A percentile compares a stretch with the other conserved stretches of the same genome.
Evolutionary conservation across 2,329 filamentous ascomycete species (phyloP).

Genomic region (Aspergillus thermomutatus): DNA sequence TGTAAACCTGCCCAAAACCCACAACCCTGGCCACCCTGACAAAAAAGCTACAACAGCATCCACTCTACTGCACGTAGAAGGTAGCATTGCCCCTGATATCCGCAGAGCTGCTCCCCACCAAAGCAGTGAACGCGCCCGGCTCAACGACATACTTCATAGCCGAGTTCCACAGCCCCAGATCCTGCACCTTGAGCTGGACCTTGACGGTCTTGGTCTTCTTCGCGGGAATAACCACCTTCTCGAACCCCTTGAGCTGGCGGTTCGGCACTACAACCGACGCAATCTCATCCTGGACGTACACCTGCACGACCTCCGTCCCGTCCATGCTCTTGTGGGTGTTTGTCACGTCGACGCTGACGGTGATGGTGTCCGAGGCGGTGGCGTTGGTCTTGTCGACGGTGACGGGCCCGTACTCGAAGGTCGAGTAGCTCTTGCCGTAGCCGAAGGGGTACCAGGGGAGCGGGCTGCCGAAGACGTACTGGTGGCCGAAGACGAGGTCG

Average conservation of each 20-base stretch:
- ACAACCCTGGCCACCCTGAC: neutral
- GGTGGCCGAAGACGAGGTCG: slow-evolving; percentile 60
- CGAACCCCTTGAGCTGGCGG: slow-evolving; percentile 63
- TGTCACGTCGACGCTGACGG: slow-evolving; percentile 58
- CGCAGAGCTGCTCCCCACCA: slow-evolving; percentile 53
- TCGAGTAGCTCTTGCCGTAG: slow-evolving; percentile 64
- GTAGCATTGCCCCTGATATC: slow-evolving; percentile 34
- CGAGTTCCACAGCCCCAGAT: slow-evolving; percentile 56
- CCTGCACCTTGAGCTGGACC: slow-evolving; percentile 50
- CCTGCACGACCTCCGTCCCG: slow-evolving; percentile 65
- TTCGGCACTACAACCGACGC: slow-evolving; percentile 63
- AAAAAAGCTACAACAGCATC: neutral
- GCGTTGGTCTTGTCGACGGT: slow-evolving; percentile 42
- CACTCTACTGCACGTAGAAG: slow-evolving; percentile 24
- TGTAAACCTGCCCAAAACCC: neutral
- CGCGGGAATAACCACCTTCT: slow-evolving; percentile 60
- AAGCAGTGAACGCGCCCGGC: slow-evolving; percentile 63
- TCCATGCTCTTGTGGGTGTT: slow-evolving; percentile 54
- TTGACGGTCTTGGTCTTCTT: slow-evolving; percentile 56
- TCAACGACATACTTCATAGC: slow-evolving; percentile 72
- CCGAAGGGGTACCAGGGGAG: slow-evolving; percentile 64
- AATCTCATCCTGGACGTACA: slow-evolving; percentile 63
- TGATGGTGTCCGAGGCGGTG: slow-evolving; percentile 54
- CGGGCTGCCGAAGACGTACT: slow-evolving; percentile 62
- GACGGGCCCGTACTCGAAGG: slow-evolving; percentile 52